Evolutionary conservation across 2,329 filamentous ascomycete species (phyloP), one percentile per base, ranked within the genome.

Genomic region (Epichloe sylvatica): DNA sequence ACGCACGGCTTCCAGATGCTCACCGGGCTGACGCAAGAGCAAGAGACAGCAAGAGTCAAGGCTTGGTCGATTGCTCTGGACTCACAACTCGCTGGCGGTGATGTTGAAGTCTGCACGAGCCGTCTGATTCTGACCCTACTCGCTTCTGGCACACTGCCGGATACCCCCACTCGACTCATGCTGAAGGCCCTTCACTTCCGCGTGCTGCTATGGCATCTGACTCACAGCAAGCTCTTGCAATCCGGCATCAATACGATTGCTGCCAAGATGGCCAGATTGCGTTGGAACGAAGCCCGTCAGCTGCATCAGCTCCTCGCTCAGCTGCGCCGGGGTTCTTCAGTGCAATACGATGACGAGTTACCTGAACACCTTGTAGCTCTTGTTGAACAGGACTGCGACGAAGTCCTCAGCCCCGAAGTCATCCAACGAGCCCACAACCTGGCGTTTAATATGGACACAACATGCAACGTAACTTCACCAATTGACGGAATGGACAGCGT

Each of bases 11-110:
- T 92, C 63, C 83, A 89, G 50, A 75, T 81, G 61, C 69, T 94
- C 38, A 91, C 86, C 2, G 87, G 88, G 0, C 78, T 85, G 45
- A 91, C 84, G 2, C 81, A 84, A 56, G 88, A 95, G 51, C 83
- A 94, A 63, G 91, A 96, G 64, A 79, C 77, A 47, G 90, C 87
- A 6, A 80, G 91, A 30, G 77, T 94, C 59, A 92, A 94, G 68
- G 87, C 89, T 0, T 97, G 91, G 91, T 78, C 84, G 35, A 95
- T 95, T 59, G 90, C 90, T 13, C 77, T 96, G 49, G 91, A 97
- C 65, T 89, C 91, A 25, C 91, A 96, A 64, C 75, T 97, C 19
- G 87, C 87, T 9, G 91, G 91, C 40, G 90, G 91, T 13, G 91
- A 96, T 65, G 78, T 83, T 8, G 86, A 94, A 63, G 85, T 96